Conservation (phyloP, 768 basidiomycete genomes). For the Kwoniella heveanensis region DNA sequence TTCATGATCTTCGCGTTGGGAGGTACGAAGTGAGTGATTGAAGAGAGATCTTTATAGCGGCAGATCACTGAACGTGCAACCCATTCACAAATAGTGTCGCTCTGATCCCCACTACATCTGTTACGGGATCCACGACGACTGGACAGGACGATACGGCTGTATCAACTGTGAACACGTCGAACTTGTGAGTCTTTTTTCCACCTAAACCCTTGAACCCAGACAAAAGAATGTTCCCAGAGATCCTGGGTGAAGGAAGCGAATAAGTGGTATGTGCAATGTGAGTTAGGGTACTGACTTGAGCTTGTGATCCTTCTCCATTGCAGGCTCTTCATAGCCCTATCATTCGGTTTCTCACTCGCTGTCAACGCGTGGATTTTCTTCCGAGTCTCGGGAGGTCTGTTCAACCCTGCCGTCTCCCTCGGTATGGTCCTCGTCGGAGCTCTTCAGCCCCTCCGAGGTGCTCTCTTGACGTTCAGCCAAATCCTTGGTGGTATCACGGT, state of each 20-base stretch:
- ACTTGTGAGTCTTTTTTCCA: too few species aligned
- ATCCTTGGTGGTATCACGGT: slow-evolving; percentile 55
- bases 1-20: slow-evolving; percentile 56
- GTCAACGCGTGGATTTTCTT: slow-evolving; percentile 57
- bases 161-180: slow-evolving; percentile 52
- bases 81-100: slow-evolving; percentile 53
- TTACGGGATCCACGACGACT: slow-evolving; percentile 44
- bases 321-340: slow-evolving; percentile 52
- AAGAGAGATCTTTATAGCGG: neutral
- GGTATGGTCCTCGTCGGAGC: slow-evolving; percentile 56
- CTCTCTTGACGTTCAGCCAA: slow-evolving; percentile 54
- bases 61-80: too few species aligned
- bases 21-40: slow-evolving; percentile 49
- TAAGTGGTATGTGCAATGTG: too few species aligned
- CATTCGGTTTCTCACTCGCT: slow-evolving; percentile 54
- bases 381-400: slow-evolving; percentile 55
- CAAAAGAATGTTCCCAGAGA: too few species aligned
- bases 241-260: too few species aligned
- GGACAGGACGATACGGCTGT: slow-evolving; percentile 47
- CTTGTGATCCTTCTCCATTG: neutral
- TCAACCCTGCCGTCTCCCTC: slow-evolving; percentile 58
- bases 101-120: slow-evolving; percentile 48
- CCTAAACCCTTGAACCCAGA: too few species aligned
- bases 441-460: slow-evolving; percentile 53
- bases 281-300: neutral